A percentile compares a stretch with the other conserved stretches of the same genome.
phyloP scores from a whole-genome alignment of 108 stramenopile species.

The Fistulifera solaris region DNA sequence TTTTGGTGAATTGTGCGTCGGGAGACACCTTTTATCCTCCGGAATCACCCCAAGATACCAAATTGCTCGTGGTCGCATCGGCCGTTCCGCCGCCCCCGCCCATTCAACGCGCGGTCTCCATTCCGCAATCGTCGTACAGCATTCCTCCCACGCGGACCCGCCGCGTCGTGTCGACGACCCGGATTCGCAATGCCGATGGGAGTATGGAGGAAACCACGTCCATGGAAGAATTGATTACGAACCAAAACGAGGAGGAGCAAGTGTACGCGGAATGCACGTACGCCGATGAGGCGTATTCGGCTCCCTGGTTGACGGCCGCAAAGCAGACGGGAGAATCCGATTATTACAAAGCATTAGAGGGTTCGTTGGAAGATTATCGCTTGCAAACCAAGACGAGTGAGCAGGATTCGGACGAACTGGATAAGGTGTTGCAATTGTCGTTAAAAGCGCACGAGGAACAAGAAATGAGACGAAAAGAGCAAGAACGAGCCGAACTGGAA shows the following conservation, averaged over 20 bases:
- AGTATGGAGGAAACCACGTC: not conserved
- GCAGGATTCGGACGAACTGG: too few relatives aligned
- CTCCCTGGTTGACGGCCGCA: not conserved
- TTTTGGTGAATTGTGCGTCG: not conserved
- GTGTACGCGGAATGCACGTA: too few relatives aligned
- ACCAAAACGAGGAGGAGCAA: too few relatives aligned
- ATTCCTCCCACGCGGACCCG: too few relatives aligned
- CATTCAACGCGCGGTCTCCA: not conserved
- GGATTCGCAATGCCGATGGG: not conserved
- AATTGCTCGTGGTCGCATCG: conserved; percentile 1
- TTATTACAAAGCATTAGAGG: not conserved
- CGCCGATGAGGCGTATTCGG: not conserved
- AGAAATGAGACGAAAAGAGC: not conserved
- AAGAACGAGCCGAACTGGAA: not conserved
- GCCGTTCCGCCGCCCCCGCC: not conserved
- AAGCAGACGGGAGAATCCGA: not conserved
- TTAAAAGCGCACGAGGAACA: not conserved
- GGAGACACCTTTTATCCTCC: conserved; percentile 2
- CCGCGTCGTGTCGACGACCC: not conserved
- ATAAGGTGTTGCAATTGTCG: not conserved
- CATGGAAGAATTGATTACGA: not conserved
- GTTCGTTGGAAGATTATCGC: not conserved
- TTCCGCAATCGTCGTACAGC: not conserved
- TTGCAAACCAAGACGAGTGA: not conserved
- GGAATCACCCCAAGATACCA: conserved; percentile 3